Conservation (phyloP, 805 yeast genomes). For the Komagataella populi region DNA sequence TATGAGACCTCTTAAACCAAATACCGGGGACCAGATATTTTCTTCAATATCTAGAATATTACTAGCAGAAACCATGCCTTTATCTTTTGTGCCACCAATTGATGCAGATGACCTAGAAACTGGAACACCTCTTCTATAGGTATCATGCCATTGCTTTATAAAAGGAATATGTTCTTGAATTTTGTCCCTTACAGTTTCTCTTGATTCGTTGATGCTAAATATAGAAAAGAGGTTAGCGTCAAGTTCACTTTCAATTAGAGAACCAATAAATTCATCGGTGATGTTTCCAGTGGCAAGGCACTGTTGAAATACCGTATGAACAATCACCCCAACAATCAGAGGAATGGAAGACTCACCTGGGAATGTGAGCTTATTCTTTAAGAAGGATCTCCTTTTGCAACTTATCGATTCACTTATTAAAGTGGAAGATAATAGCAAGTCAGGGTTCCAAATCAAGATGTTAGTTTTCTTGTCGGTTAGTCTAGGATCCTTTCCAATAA, state of each 20-base stretch:
- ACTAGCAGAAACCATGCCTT: slow-evolving; percentile 34
- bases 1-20: slow-evolving; percentile 78
- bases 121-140: slow-evolving; percentile 18
- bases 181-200: slow-evolving; percentile 26
- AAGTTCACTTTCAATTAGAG: slow-evolving; percentile 15
- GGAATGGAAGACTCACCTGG: slow-evolving; percentile 57
- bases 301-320: slow-evolving; percentile 63
- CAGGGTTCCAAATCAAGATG: slow-evolving; percentile 76
- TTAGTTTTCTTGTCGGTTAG: slow-evolving; percentile 43
- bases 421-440: slow-evolving; percentile 69
- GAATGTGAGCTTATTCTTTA: slow-evolving; percentile 39
- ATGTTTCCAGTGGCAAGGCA: slow-evolving; percentile 29
- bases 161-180: slow-evolving; percentile 35
- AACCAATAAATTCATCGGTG: slow-evolving; percentile 22
- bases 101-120: slow-evolving; percentile 3
- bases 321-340: slow-evolving; percentile 67
- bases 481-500: slow-evolving; percentile 33
- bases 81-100: slow-evolving; percentile 11
- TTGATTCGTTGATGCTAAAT: slow-evolving; percentile 39
- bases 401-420: slow-evolving; percentile 60
- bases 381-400: slow-evolving; percentile 61
- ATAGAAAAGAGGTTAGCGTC: slow-evolving; percentile 22
- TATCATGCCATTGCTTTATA: slow-evolving; percentile 42
- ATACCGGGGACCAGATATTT: slow-evolving; percentile 81
- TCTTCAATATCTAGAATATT: slow-evolving; percentile 80